Base-by-base conservation (phyloP, 139 green algal genomes). In the Yamagishiella unicocca region DNA sequence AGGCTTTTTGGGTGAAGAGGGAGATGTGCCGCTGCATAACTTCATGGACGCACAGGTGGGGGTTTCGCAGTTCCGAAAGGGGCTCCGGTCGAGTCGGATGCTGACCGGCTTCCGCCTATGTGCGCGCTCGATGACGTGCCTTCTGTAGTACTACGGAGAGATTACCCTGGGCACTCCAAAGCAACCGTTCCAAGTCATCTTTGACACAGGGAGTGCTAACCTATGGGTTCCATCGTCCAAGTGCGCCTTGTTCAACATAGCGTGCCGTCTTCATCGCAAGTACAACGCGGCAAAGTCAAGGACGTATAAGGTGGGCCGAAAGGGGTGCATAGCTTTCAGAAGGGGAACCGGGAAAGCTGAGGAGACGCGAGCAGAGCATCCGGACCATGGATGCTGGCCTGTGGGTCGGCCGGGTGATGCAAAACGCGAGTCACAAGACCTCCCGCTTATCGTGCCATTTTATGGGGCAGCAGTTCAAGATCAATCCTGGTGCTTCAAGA, bases 171-270 rank as follows among this genome's bases (percentile, higher is more conserved):
- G 98, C 9, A 98, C 95, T 0, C 98, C 98, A 7, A 46, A 83
- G 1, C 98, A 99, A 89, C 89, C 62, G 3, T 99, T 99, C 85
- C 87, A 93, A 21, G 98, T 99, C 19, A 93, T 99, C 25, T 98
- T 99, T 46, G 98, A 99, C 95, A 98, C 96, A 3, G 97, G 97
- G 31, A 95, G 78, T 78, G 95, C 91, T 86, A 99, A 99, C 91
- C 90, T 99, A 68, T 99, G 98, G 97, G 95, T 99, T 24, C 97
- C 97, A 6, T 95, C 90, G 8, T 90, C 85, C 4, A 92, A 98
- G 75, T 99, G 98, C 88, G 89, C 89, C 45, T 97, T 96, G 81
- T 94, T 97, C 70, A 95, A 97, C 75, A 93, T 99, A 21, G 95
- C 97, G 2, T 99, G 97, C 93, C 93, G 96, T 82, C 84, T 98